A percentile compares a stretch with the other conserved stretches of the same genome.
These are phyloP conservation scores for Rehmannia glutinosa DNA, from an alignment of 257 asterid genomes.

Conservation along the genomic window DNA sequence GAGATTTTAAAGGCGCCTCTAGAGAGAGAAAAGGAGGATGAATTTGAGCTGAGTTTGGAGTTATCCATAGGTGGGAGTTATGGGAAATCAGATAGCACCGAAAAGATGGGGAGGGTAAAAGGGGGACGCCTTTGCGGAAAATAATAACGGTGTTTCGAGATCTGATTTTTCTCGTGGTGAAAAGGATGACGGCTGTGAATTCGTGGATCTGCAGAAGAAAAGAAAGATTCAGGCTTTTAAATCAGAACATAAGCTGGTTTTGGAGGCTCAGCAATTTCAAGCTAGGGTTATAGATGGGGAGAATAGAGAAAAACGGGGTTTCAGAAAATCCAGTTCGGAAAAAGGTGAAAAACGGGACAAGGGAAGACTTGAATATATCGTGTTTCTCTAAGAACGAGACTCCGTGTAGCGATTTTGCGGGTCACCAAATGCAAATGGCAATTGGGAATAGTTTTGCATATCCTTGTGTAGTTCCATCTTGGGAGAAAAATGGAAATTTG, in stretches of 20 bases:
- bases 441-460: not conserved
- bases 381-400: not conserved
- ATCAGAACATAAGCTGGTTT: constrained; percentile 12
- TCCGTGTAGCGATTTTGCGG: not conserved
- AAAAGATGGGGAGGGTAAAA: not conserved
- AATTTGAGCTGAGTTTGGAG: constrained; percentile 54
- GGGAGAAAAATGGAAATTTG: not conserved
- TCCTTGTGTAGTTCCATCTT: not conserved
- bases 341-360: not conserved
- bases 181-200: not conserved
- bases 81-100: constrained; percentile 16
- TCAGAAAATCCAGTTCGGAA: constrained; percentile 1
- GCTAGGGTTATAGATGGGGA: constrained; percentile 23
- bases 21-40: constrained; percentile 25
- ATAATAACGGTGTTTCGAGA: constrained; percentile 17
- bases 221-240: no score
- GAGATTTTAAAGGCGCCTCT: not conserved
- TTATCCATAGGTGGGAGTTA: constrained; percentile 63
- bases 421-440: constrained; percentile 1
- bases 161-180: constrained; percentile 6
- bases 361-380: no score
- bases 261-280: constrained; percentile 30
- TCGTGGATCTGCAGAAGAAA: constrained; percentile 32
- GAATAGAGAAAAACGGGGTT: constrained; percentile 24
- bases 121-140: not conserved